These are phyloP conservation scores for Ramularia endophylla DNA, from an alignment of 2,329 filamentous ascomycete species.

Conservation along the genomic window DNA sequence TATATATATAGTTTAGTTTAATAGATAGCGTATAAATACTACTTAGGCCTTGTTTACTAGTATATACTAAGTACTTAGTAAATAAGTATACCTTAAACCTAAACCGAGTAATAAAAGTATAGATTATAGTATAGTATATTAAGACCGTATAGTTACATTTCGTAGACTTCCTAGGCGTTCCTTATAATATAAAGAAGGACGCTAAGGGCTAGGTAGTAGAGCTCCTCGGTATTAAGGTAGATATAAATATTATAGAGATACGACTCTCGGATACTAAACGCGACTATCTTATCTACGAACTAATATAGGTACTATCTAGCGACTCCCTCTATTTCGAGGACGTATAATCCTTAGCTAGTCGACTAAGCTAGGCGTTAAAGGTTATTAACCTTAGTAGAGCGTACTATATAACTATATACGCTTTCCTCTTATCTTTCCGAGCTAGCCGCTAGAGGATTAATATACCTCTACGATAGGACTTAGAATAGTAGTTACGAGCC, in stretches of 20 bases:
- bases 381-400: not conserved
- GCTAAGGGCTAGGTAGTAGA: not conserved
- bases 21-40: no score
- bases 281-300: no score
- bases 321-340: no score
- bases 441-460: no score
- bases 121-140: not conserved
- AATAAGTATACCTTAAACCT: no score
- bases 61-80: no score
- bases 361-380: not conserved
- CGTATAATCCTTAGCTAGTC: no score
- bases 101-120: no score
- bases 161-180: not conserved
- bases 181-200: constrained; percentile 1
- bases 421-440: not conserved
- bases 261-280: not conserved
- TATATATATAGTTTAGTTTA: no score
- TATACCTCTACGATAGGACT: not conserved
- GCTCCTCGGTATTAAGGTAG: not conserved
- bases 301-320: no score
- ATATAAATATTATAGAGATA: not conserved
- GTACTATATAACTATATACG: not conserved
- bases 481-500: not conserved
- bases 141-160: not conserved
- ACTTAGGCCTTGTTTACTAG: no score